Base-by-base conservation (phyloP, 345 rosid genomes). In the Arabis hirsuta region DNA sequence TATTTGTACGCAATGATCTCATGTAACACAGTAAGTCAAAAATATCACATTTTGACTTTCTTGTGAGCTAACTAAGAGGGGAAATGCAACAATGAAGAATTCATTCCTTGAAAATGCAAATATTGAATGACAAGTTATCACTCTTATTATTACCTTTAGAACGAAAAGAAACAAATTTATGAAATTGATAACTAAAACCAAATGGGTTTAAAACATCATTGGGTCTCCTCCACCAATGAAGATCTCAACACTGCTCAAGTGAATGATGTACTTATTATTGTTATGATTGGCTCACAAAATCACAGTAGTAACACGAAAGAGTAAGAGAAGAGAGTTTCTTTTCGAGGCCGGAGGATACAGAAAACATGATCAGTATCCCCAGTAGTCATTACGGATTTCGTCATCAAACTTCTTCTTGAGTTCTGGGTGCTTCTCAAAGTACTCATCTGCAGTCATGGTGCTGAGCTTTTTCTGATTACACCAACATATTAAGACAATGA, bases 361-460 rank as follows among this genome's bases (percentile, higher is more conserved):
- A 53, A 75, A 45, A 73, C 66, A 50, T 41, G 60, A 56, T 84
- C 82, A 89, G 75, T 88, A 91, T 54, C 99, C 98, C 96, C 94
- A 95, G 72, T 90, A 43, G 80, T 92, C 99, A 10, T 91, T 91
- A 62, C 99, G 89, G 81, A 95, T 95, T 78, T 91, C 99, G 24
- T 95, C 99, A 72, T 95, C 98, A 20, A 91, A 90, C 81, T 92
- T 86, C 96, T 95, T 83, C 74, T 88, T 95, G 62, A 95, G 85
- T 72, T 95, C 99, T 0, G 99, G 99, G 73, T 95, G 96, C 82
- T 95, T 91, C 62, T 55, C 94, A 62, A 96, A 96, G 88, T 95
- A 95, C 67, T 95, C 99, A 6, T 95, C 96, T 6, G 97, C 98
- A 1, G 97, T 96, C 99, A 96, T 96, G 81, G 99, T 92, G 84